Percentiles rank a stretch among this genome's conserved stretches.
Conservation (phyloP, 2,329 filamentous ascomycete species). For the Aschersonia sp. region DNA sequence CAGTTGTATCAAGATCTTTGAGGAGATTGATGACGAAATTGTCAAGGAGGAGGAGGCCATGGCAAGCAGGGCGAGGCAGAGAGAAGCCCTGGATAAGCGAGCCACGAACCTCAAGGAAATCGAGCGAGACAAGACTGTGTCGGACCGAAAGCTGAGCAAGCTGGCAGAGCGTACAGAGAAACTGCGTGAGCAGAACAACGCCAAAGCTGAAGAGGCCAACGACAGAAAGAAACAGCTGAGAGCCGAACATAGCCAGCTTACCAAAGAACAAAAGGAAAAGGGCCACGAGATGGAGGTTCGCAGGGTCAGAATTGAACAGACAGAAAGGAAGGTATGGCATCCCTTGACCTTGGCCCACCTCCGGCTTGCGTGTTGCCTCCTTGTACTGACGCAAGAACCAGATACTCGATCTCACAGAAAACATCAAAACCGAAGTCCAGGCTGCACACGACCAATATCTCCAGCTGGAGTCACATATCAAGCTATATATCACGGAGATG, state of each 20-base stretch:
- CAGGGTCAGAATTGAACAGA: constrained; percentile 90
- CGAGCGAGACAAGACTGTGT: constrained; percentile 70
- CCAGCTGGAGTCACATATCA: constrained; percentile 95
- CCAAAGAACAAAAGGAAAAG: constrained; percentile 75
- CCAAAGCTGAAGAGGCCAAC: constrained; percentile 70
- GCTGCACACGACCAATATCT: constrained; percentile 85
- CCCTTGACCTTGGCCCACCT: neutral
- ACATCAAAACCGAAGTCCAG: constrained; percentile 89
- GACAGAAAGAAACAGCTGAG: constrained; percentile 83
- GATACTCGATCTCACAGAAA: constrained; percentile 97
- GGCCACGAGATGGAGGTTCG: constrained; percentile 83
- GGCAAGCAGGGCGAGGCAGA: constrained; percentile 62
- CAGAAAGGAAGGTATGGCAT: constrained; percentile 76
- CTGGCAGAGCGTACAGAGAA: constrained; percentile 80
- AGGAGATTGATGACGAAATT: constrained; percentile 74
- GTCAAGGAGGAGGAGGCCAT: constrained; percentile 86
- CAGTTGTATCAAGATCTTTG: constrained; percentile 75
- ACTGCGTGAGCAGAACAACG: constrained; percentile 62
- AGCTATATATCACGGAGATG: constrained; percentile 97
- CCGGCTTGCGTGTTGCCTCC: too few relatives aligned
- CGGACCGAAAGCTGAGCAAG: constrained; percentile 71
- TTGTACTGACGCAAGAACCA: constrained; percentile 18
- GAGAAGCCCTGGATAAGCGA: constrained; percentile 75
- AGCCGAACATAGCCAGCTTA: constrained; percentile 62
- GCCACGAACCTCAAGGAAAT: constrained; percentile 85